These are phyloP conservation scores for Telopea speciosissima DNA, from an alignment of 177 flowering plant species.

Conservation along the genomic window DNA sequence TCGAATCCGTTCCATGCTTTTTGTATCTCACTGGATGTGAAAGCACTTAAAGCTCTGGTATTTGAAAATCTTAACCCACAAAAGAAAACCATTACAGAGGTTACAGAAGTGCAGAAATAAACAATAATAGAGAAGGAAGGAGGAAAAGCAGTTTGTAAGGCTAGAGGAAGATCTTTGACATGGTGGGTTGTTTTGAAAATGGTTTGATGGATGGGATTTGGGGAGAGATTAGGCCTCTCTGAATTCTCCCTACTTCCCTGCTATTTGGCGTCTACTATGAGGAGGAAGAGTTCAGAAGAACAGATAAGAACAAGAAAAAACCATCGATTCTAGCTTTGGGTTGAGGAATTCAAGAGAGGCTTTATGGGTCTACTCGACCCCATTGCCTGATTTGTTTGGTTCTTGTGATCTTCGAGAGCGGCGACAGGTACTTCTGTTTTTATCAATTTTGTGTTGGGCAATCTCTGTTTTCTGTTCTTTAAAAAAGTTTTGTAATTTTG, in stretches of 20 bases:
- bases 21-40: slow-evolving; percentile 2
- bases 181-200: slow-evolving; percentile 28
- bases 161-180: slow-evolving; percentile 14
- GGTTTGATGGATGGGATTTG: slow-evolving; percentile 35
- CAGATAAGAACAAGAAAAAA: not conserved
- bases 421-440: slow-evolving; percentile 16
- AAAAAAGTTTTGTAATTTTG: no score
- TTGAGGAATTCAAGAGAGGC: slow-evolving; percentile 5
- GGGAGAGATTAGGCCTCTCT: slow-evolving; percentile 39
- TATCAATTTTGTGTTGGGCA: not conserved
- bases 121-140: not conserved
- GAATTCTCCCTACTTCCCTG: slow-evolving; percentile 18
- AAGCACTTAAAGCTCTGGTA: not conserved
- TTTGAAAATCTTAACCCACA: not conserved
- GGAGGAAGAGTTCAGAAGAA: not conserved
- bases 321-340: slow-evolving; percentile 9
- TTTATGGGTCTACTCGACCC: not conserved
- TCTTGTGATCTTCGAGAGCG: slow-evolving; percentile 6
- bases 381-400: not conserved
- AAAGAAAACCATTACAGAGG: not conserved
- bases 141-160: not conserved
- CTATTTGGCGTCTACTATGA: not conserved
- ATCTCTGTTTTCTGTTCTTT: not conserved
- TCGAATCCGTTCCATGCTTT: not conserved
- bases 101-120: not conserved